phyloP scores from a whole-genome alignment of 169 alveolate species.

The Plasmodium sp. region DNA sequence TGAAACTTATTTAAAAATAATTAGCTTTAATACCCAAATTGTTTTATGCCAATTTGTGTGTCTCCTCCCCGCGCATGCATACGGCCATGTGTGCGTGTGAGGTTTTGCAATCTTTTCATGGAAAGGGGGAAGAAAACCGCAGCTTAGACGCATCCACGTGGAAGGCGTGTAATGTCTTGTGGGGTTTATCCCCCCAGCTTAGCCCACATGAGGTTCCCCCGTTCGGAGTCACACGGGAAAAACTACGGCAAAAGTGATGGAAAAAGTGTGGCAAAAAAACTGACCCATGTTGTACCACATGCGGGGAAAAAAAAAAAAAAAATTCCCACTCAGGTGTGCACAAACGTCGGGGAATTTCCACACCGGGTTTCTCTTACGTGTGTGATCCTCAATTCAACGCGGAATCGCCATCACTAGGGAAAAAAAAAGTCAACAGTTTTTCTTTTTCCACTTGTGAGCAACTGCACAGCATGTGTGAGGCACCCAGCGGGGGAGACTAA shows the following conservation, averaged over 20 bases:
- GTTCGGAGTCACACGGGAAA: not conserved
- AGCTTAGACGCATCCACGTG: not conserved
- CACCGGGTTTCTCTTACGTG: not conserved
- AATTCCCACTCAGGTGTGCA: not conserved
- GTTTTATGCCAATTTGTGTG: not conserved
- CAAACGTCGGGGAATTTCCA: not conserved
- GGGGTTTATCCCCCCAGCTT: not conserved
- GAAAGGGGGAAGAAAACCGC: not conserved
- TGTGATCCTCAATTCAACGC: not conserved
- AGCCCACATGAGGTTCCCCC: not conserved
- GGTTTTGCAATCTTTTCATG: not conserved
- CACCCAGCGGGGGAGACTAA: not conserved
- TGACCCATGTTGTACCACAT: not conserved
- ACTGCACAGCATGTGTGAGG: not conserved
- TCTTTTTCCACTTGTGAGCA: not conserved
- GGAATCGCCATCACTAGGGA: not conserved
- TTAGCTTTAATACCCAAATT: constrained; percentile 48
- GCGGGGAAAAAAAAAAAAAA: not conserved
- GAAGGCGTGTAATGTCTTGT: not conserved
- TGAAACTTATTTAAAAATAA: constrained; percentile 50
- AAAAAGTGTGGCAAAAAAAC: too few relatives aligned
- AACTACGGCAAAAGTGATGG: too few relatives aligned
- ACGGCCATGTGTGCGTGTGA: not conserved
- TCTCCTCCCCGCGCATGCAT: not conserved
- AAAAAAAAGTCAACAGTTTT: not conserved